Evolutionary conservation across 1,284 basidiomycete genomes (phyloP).

Genomic region (Cutaneotrichosporon curvatum): DNA sequence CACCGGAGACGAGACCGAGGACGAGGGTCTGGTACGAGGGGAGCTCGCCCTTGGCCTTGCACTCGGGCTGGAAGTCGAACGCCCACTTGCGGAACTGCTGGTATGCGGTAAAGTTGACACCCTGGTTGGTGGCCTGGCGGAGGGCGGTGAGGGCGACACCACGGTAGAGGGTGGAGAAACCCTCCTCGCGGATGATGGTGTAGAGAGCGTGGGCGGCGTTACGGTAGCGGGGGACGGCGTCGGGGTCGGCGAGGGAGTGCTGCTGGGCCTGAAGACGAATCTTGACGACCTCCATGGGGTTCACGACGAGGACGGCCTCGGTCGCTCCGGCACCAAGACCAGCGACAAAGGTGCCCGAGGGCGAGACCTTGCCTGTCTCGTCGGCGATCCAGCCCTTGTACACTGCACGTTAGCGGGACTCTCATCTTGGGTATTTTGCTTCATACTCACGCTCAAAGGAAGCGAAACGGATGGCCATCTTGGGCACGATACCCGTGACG

Average conservation of each 20-base stretch:
- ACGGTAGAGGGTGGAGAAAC: slow-evolving; percentile 75
- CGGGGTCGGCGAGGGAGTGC: slow-evolving; percentile 92
- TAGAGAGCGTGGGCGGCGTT: slow-evolving; percentile 97
- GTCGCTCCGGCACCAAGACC: slow-evolving; percentile 91
- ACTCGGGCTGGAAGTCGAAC: slow-evolving; percentile 66
- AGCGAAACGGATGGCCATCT: slow-evolving; percentile 99
- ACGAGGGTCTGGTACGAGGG: slow-evolving; percentile 92
- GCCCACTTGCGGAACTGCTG: slow-evolving; percentile 88
- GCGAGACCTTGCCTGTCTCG: slow-evolving; percentile 28
- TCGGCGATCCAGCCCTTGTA: slow-evolving; percentile 76
- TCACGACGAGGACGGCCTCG: slow-evolving; percentile 89
- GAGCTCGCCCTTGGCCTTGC: slow-evolving; percentile 52
- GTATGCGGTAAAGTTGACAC: slow-evolving; percentile 97
- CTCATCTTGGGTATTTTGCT: too few species aligned
- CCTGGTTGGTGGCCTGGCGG: slow-evolving; percentile 97
- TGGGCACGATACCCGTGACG: slow-evolving; percentile 92
- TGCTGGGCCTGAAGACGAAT: slow-evolving; percentile 97
- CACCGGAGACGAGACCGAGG: slow-evolving; percentile 91
- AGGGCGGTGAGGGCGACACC: slow-evolving; percentile 90
- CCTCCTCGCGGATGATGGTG: slow-evolving; percentile 91
- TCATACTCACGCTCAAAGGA: slow-evolving; percentile 74
- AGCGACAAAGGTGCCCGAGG: slow-evolving; percentile 56
- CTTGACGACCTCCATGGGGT: slow-evolving; percentile 99
- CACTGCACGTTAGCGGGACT: slow-evolving; percentile 37
- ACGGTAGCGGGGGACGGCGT: slow-evolving; percentile 87